phyloP scores from a whole-genome alignment of 768 basidiomycete species.

The Ramaria sp. region DNA sequence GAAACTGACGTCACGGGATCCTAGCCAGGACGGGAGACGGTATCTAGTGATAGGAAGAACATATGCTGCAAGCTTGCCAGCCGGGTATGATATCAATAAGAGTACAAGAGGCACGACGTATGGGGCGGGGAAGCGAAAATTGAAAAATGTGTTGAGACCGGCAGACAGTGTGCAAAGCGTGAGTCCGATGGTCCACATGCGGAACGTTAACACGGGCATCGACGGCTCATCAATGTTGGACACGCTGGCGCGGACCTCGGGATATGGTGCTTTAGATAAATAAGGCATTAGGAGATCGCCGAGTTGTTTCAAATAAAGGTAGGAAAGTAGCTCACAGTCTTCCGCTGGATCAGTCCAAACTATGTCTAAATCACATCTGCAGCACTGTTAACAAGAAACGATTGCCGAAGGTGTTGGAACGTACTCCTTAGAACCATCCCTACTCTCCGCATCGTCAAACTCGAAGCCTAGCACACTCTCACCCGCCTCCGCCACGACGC shows the following conservation, averaged over 20 bases:
- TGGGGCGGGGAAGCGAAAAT: constrained; percentile 31
- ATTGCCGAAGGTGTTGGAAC: background rate
- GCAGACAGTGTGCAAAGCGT: constrained; percentile 23
- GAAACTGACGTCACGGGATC: constrained; percentile 24
- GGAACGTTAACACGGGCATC: constrained; percentile 35
- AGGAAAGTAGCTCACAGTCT: background rate
- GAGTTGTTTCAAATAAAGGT: background rate
- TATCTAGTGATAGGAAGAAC: constrained; percentile 23
- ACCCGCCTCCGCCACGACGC: background rate
- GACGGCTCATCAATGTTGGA: constrained; percentile 39
- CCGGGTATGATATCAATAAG: constrained; percentile 30
- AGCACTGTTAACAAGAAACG: background rate
- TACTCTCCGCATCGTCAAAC: background rate
- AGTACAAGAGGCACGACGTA: constrained; percentile 27
- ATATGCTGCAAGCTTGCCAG: constrained; percentile 30
- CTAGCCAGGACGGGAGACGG: constrained; percentile 20
- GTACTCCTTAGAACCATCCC: background rate
- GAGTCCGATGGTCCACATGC: constrained; percentile 29
- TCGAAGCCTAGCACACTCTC: background rate
- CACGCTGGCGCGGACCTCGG: constrained; percentile 31
- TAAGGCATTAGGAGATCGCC: background rate
- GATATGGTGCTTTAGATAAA: constrained; percentile 26
- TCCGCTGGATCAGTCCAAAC: background rate
- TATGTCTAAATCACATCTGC: background rate
- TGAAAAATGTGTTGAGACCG: constrained; percentile 32